These are phyloP conservation scores for Raphanus sativus DNA, from an alignment of 345 rosid genomes.

Conservation along the genomic window DNA sequence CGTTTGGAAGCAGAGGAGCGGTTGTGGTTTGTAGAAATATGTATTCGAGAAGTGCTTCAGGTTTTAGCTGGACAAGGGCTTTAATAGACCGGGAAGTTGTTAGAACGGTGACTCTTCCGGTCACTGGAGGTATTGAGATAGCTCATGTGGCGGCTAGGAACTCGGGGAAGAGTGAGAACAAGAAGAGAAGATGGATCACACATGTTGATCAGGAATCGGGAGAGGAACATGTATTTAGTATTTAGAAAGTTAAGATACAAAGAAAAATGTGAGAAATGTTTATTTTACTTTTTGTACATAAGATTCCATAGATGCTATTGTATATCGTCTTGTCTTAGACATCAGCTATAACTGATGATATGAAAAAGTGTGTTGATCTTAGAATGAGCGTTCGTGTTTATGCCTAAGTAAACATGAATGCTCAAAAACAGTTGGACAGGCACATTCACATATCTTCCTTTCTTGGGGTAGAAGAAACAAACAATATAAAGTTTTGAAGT, in stretches of 20 bases:
- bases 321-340: constrained; percentile 10
- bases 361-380: neutral
- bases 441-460: too few relatives aligned
- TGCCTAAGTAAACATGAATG: too few relatives aligned
- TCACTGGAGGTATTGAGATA: constrained; percentile 82
- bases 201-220: constrained; percentile 77
- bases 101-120: constrained; percentile 80
- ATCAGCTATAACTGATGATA: neutral
- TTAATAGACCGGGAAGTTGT: constrained; percentile 52
- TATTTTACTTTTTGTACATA: constrained; percentile 22
- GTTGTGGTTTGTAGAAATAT: constrained; percentile 87
- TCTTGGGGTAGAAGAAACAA: too few relatives aligned
- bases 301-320: constrained; percentile 8
- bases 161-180: constrained; percentile 36
- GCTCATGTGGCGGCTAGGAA: constrained; percentile 63
- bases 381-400: too few relatives aligned
- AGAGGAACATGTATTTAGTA: constrained; percentile 69
- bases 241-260: constrained; percentile 14
- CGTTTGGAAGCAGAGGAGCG: constrained; percentile 64
- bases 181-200: constrained; percentile 66
- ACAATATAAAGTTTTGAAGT: neutral
- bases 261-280: neutral
- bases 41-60: constrained; percentile 38
- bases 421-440: too few relatives aligned
- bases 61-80: constrained; percentile 58